Evolutionary conservation across 1,139 yeast genomes (phyloP), one percentile per base, ranked within the genome.

Genomic region (Kurtzmaniella quercitrusa): DNA sequence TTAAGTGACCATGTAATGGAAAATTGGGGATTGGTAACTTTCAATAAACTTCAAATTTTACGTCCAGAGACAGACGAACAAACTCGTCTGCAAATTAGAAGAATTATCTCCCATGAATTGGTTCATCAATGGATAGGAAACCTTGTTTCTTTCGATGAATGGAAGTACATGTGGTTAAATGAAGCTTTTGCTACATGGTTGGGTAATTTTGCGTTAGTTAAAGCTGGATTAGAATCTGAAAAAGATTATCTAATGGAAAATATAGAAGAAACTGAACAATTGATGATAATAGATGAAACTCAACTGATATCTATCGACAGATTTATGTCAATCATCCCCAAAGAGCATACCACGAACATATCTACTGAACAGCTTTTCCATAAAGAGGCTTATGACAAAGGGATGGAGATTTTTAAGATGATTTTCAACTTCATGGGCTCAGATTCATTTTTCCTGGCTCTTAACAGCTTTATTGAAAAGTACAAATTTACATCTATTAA

Each of bases 121-220:
- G 80, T 83, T 18, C 94, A 85, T 57, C 91, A 85, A 62, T 85
- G 89, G 88, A 63, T 85, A 41, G 93, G 93, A 2, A 81, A 85
- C 51, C 66, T 70, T 52, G 73, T 84, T 1, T 69, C 86, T 0
- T 83, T 84, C 53, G 85, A 81, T 44, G 75, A 77, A 27, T 85
- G 89, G 85, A 73, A 72, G 43, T 70, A 75, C 53, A 64, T 85
- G 37, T 84, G 93, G 91, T 66, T 85, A 48, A 83, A 84, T 52
- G 94, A 85, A 62, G 66, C 87, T 1, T 81, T 85, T 63, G 91
- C 93, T 0, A 83, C 91, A 0, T 81, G 81, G 75, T 68, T 79
- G 43, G 85, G 85, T 0, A 71, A 76, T 51, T 66, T 68, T 45
- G 58, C 75, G 1, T 58, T 79, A 11, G 48, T 50, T 8, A 42